phyloP scores from a whole-genome alignment of 2,329 filamentous ascomycete species.

The Stromatinia cepivora region DNA sequence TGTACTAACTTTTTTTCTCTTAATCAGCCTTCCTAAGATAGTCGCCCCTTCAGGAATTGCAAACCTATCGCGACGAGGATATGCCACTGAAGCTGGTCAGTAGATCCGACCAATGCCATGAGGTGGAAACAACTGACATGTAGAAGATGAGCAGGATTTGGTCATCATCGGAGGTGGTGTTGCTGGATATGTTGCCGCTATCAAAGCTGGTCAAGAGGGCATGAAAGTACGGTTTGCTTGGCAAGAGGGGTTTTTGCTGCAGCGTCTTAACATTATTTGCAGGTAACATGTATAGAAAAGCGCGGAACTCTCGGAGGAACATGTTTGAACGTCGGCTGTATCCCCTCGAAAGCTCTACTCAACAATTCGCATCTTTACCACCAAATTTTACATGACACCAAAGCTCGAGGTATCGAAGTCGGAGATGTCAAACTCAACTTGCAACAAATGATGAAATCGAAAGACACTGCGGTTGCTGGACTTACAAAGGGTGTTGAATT shows the following conservation, averaged over 20 bases:
- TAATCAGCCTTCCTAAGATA: conserved; percentile 51
- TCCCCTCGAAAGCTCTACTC: conserved; percentile 97
- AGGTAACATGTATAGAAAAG: conserved; percentile 99
- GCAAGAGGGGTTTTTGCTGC: conserved; percentile 15
- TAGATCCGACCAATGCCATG: conserved; percentile 43
- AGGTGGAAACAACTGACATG: conserved; percentile 54
- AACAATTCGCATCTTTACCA: conserved; percentile 99
- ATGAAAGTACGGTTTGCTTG: conserved; percentile 67
- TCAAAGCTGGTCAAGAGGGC: conserved; percentile 97
- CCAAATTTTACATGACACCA: conserved; percentile 94
- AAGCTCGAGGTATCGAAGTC: conserved; percentile 95
- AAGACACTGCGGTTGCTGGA: conserved; percentile 84
- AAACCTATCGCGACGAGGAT: conserved; percentile 60
- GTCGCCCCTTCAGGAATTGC: conserved; percentile 49
- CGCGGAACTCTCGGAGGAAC: conserved; percentile 92
- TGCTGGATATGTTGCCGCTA: conserved; percentile 96
- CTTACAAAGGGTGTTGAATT: conserved; percentile 98
- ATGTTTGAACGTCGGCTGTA: conserved; percentile 98
- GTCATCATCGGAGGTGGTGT: conserved; percentile 98
- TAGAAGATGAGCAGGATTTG: conserved; percentile 88
- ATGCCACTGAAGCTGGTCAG: conserved; percentile 51
- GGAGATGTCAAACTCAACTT: conserved; percentile 97
- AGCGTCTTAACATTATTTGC: conserved; percentile 29
- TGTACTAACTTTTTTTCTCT: conserved; percentile 30
- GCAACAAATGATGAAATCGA: conserved; percentile 95